Percentiles rank a stretch among this genome's conserved stretches.
These are phyloP conservation scores for Tuber borchii DNA, from an alignment of 495 filamentous ascomycete species.

Conservation along the genomic window DNA sequence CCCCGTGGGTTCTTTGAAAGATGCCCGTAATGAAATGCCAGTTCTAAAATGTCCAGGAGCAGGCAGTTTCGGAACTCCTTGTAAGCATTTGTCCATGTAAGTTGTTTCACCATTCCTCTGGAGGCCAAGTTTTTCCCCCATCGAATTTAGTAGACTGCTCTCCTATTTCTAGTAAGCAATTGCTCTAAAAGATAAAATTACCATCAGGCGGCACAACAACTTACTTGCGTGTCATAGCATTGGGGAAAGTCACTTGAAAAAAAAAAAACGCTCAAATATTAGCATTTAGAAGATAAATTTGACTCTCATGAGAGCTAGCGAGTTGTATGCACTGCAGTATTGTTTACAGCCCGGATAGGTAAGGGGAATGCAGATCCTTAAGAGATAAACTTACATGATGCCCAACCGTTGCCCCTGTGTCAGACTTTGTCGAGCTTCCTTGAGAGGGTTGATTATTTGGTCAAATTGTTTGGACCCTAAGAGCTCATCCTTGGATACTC, in stretches of 20 bases:
- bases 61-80: neutral
- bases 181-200: neutral
- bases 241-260: neutral
- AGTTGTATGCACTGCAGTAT: neutral
- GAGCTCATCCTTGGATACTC: neutral
- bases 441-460: neutral
- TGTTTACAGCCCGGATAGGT: neutral
- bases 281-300: neutral
- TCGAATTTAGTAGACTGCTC: neutral
- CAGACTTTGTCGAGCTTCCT: fast-evolving
- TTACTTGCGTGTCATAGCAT: neutral
- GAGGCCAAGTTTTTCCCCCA: neutral
- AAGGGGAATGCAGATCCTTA: neutral
- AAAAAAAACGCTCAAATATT: neutral
- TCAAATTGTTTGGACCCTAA: fast-evolving
- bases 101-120: fast-evolving
- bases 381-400: neutral
- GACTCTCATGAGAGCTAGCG: neutral
- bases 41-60: neutral
- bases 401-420: neutral
- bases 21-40: no score
- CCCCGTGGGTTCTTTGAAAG: neutral
- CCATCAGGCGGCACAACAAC: neutral
- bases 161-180: neutral
- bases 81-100: neutral